Evolutionary conservation across 768 basidiomycete species (phyloP).

Genomic region (Lactarius indigo): DNA sequence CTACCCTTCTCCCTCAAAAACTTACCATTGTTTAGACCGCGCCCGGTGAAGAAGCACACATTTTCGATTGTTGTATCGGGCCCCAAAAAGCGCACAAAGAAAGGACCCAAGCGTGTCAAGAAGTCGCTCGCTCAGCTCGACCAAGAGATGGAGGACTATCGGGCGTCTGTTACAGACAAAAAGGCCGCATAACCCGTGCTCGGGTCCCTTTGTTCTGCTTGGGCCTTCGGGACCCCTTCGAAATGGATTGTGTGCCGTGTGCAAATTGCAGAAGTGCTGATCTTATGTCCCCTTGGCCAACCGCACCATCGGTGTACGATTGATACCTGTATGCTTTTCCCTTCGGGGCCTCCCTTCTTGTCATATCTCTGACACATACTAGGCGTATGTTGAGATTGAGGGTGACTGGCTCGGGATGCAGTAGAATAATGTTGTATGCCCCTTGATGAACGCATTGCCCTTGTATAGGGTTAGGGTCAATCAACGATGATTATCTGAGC

Average conservation of each 20-base stretch:
- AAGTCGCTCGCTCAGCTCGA: constrained; percentile 68
- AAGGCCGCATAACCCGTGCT: background rate
- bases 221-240: background rate
- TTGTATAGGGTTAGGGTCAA: constrained; percentile 18
- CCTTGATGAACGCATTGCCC: background rate
- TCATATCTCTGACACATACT: constrained; percentile 4
- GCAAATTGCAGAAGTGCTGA: constrained; percentile 10
- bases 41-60: constrained; percentile 13
- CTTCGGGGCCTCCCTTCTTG: background rate
- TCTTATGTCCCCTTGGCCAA: background rate
- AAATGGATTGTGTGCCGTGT: constrained; percentile 1
- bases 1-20: background rate
- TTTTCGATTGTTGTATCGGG: constrained; percentile 6
- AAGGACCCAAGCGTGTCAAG: constrained; percentile 71
- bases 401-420: background rate
- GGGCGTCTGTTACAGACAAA: constrained; percentile 34
- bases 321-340: background rate
- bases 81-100: constrained; percentile 47
- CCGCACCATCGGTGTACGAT: constrained; percentile 2
- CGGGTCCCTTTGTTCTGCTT: background rate
- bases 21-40: constrained; percentile 10
- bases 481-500: background rate
- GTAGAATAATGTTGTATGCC: constrained; percentile 12
- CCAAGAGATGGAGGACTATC: constrained; percentile 79
- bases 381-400: constrained; percentile 5